Conservation (phyloP, 192 early-diverging fungal genomes). For the Podila clonocystis region DNA sequence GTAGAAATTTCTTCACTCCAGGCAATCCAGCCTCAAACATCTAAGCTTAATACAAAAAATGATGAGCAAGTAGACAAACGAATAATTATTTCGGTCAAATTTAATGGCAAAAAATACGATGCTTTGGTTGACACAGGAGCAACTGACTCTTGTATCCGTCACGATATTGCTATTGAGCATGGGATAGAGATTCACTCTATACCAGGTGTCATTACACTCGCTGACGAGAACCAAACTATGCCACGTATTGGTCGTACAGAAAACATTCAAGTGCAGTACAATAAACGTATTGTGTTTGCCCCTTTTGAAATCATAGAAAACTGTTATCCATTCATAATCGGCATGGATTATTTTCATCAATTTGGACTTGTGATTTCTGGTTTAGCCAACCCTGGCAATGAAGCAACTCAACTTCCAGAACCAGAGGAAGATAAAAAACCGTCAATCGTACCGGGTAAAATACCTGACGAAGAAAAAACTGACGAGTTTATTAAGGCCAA, state of each 20-base stretch:
- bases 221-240: neutral
- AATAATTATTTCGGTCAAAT: neutral
- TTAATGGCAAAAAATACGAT: neutral
- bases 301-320: constrained; percentile 2
- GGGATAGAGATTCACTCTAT: neutral
- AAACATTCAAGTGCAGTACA: neutral
- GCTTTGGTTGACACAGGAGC: constrained; percentile 8
- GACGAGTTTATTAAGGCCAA: neutral
- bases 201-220: neutral
- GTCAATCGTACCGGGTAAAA: constrained; percentile 2
- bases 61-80: too few relatives aligned
- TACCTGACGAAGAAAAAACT: neutral
- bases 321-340: neutral
- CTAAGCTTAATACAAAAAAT: too few relatives aligned
- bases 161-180: neutral
- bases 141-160: constrained; percentile 3
- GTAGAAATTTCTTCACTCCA: too few relatives aligned
- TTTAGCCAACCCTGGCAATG: neutral
- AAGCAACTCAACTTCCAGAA: neutral
- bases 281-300: neutral
- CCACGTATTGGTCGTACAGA: constrained; percentile 1
- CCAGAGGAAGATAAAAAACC: constrained; percentile 8
- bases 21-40: too few relatives aligned
- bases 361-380: constrained; percentile 8
- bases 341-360: constrained; percentile 8